These are phyloP conservation scores for Candida methanosorbosa DNA, from an alignment of 805 yeast genomes.

Conservation along the genomic window DNA sequence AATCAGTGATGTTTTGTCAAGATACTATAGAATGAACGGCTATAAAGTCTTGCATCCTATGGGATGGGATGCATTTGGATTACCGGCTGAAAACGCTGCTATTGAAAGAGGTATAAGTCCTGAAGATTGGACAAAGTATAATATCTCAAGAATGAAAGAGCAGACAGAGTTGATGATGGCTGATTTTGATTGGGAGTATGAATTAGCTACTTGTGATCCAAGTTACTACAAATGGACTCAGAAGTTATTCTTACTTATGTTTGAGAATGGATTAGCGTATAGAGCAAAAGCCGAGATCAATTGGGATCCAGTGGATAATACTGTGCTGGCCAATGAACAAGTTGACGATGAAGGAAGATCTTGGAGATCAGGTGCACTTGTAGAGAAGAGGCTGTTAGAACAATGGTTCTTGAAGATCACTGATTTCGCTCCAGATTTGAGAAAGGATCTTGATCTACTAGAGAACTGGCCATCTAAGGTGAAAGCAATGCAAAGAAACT, in stretches of 20 bases:
- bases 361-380: slow-evolving; percentile 96
- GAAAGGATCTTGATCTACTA: slow-evolving; percentile 52
- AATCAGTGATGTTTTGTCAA: slow-evolving; percentile 73
- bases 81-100: slow-evolving; percentile 98
- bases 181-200: slow-evolving; percentile 91
- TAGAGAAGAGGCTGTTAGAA: slow-evolving; percentile 69
- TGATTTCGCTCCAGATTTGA: slow-evolving; percentile 60
- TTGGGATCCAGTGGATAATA: slow-evolving; percentile 96
- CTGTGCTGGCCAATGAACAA: slow-evolving; percentile 95
- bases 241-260: slow-evolving; percentile 64
- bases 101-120: slow-evolving; percentile 78
- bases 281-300: slow-evolving; percentile 82
- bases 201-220: slow-evolving; percentile 76
- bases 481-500: slow-evolving; percentile 80
- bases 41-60: slow-evolving; percentile 82
- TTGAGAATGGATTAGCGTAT: slow-evolving; percentile 76
- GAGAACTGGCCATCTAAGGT: slow-evolving; percentile 85
- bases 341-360: slow-evolving; percentile 86
- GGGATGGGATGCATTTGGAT: slow-evolving; percentile 99
- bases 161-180: slow-evolving; percentile 76
- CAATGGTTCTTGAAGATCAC: slow-evolving; percentile 97
- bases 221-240: slow-evolving; percentile 93
- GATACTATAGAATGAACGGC: slow-evolving; percentile 74
- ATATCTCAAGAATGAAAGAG: slow-evolving; percentile 77
- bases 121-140: slow-evolving; percentile 69